Conservation (phyloP, 2,329 filamentous ascomycete genomes). For the Dactylellina parvicollis region DNA sequence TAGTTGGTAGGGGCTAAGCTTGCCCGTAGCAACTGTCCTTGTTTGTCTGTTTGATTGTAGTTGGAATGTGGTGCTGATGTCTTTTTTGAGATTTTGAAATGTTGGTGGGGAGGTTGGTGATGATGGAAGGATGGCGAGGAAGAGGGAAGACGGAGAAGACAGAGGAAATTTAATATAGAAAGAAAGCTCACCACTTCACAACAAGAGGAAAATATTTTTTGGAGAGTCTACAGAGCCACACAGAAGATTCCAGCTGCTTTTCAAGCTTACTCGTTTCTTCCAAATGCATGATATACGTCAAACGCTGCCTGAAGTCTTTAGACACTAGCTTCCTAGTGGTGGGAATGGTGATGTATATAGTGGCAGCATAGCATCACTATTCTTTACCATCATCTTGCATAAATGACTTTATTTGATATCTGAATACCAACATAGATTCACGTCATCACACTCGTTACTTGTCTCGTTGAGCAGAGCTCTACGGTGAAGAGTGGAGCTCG, state of each 20-base stretch:
- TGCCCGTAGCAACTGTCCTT: not conserved
- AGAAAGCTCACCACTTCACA: too few relatives aligned
- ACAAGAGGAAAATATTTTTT: not conserved
- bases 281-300: not conserved
- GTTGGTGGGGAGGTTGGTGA: constrained; percentile 1
- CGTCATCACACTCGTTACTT: too few relatives aligned
- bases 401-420: too few relatives aligned
- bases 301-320: constrained; percentile 1
- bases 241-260: not conserved
- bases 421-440: too few relatives aligned
- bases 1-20: not conserved
- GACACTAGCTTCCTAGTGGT: too few relatives aligned
- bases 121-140: not conserved
- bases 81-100: not conserved
- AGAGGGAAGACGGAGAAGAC: not conserved
- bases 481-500: too few relatives aligned
- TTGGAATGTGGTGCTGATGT: not conserved
- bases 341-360: too few relatives aligned
- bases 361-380: not conserved
- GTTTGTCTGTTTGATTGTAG: not conserved
- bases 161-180: not conserved
- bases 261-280: not conserved
- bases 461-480: too few relatives aligned
- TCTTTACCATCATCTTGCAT: too few relatives aligned
- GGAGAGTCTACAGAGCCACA: too few relatives aligned